Evolutionary conservation across 2,329 filamentous ascomycete species (phyloP).

Genomic region (Peltaster fructicola): DNA sequence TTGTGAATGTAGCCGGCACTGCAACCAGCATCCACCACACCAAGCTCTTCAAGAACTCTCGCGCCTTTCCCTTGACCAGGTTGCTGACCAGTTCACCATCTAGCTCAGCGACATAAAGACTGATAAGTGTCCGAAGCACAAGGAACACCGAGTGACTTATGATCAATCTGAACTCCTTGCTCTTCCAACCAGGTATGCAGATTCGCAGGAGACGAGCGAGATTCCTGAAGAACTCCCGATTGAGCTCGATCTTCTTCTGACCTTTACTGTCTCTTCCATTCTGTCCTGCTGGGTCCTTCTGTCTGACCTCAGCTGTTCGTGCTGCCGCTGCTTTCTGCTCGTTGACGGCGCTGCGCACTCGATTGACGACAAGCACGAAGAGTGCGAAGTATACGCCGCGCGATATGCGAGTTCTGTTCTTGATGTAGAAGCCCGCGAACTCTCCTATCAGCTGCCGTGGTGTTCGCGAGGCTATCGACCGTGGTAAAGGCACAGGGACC

Average conservation of each 20-base stretch:
- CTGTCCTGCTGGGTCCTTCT: conserved; percentile 20
- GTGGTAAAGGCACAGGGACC: too few species aligned
- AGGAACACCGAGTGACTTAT: conserved; percentile 88
- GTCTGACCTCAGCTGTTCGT: conserved; percentile 44
- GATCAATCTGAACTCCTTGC: conserved; percentile 70
- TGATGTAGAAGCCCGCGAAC: conserved; percentile 55
- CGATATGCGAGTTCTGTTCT: conserved; percentile 66
- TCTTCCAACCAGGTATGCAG: conserved; percentile 77
- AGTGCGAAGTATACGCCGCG: conserved; percentile 70
- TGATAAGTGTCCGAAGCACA: conserved; percentile 77
- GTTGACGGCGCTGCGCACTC: conserved; percentile 76
- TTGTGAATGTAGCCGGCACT: conserved; percentile 90
- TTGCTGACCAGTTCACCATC: conserved; percentile 87
- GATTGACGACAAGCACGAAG: conserved; percentile 63
- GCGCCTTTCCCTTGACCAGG: conserved; percentile 76
- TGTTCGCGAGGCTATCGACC: conserved; percentile 6
- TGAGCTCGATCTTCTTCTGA: conserved; percentile 75
- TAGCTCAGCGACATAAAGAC: conserved; percentile 87
- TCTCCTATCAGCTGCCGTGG: conserved; percentile 21
- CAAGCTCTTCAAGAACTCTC: conserved; percentile 72
- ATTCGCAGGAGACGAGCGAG: conserved; percentile 65
- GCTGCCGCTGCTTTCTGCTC: conserved; percentile 77
- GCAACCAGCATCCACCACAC: conserved; percentile 99
- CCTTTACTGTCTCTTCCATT: conserved; percentile 18
- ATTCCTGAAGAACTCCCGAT: conserved; percentile 69